Evolutionary conservation across 192 early-diverging fungal species (phyloP).

Genomic region (Coemansia sp.): DNA sequence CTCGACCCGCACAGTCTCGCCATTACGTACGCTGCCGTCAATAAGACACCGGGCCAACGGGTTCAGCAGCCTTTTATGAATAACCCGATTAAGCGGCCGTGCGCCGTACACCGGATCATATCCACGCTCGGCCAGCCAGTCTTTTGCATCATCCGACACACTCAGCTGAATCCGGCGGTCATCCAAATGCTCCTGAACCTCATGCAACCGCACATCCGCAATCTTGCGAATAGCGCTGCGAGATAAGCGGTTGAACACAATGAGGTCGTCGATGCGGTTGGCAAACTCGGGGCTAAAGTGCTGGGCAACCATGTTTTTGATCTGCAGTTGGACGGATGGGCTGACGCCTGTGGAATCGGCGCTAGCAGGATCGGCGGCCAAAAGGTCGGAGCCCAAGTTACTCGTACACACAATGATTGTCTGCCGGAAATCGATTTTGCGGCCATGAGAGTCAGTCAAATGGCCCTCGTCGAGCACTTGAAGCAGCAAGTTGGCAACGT

Average conservation of each 20-base stretch:
- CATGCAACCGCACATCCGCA: constrained; percentile 70
- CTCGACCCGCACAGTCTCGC: constrained; percentile 55
- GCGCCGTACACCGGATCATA: constrained; percentile 73
- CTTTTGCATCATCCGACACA: constrained; percentile 57
- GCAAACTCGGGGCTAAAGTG: constrained; percentile 79
- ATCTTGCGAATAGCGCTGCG: constrained; percentile 69
- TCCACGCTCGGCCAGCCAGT: constrained; percentile 64
- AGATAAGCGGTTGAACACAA: constrained; percentile 74
- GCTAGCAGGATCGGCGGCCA: constrained; percentile 54
- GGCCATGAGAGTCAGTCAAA: constrained; percentile 75
- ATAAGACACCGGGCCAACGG: constrained; percentile 61
- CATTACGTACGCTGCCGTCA: constrained; percentile 61
- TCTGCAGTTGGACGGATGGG: constrained; percentile 58
- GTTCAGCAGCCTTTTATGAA: constrained; percentile 61
- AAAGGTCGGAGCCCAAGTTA: constrained; percentile 71
- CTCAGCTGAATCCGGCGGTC: constrained; percentile 61
- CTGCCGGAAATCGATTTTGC: constrained; percentile 76
- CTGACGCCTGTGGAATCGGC: constrained; percentile 42
- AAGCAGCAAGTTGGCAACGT: constrained; percentile 90
- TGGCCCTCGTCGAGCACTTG: constrained; percentile 87
- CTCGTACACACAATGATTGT: constrained; percentile 82
- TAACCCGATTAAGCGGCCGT: constrained; percentile 66
- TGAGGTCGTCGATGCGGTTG: constrained; percentile 78
- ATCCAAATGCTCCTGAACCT: constrained; percentile 60
- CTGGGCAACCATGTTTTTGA: constrained; percentile 66